phyloP scores from a whole-genome alignment of 306 rosid genomes.

The Ceratonia siliqua region DNA sequence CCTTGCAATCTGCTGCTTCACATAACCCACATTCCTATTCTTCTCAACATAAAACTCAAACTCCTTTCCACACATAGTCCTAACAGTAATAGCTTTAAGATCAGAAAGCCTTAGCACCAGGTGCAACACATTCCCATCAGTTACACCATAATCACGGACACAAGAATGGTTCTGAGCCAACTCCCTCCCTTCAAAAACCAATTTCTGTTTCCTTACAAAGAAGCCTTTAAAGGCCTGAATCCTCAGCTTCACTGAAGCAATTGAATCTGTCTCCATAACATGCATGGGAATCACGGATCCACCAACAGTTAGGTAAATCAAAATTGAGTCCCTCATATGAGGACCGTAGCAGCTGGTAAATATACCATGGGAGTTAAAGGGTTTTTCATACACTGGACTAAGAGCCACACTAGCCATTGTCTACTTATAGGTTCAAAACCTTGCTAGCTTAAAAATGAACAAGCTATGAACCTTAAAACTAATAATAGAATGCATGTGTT shows the following conservation, averaged over 20 bases:
- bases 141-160: conserved; percentile 70
- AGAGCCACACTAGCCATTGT: conserved; percentile 66
- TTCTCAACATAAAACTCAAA: conserved; percentile 65
- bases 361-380: conserved; percentile 28
- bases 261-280: conserved; percentile 63
- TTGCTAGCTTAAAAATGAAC: conserved; percentile 39
- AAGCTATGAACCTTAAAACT: conserved; percentile 42
- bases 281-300: conserved; percentile 70
- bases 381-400: conserved; percentile 43
- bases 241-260: conserved; percentile 78
- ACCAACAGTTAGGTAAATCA: conserved; percentile 62
- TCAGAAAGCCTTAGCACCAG: conserved; percentile 67
- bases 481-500: conserved; percentile 2
- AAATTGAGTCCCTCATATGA: conserved; percentile 43
- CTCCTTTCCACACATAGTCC: conserved; percentile 66
- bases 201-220: conserved; percentile 66
- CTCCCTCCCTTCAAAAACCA: conserved; percentile 77
- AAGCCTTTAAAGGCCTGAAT: conserved; percentile 64
- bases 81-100: conserved; percentile 68
- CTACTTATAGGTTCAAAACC: conserved; percentile 43
- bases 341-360: conserved; percentile 25
- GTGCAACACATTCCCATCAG: conserved; percentile 67
- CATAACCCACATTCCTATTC: conserved; percentile 70
- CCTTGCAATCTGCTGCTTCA: conserved; percentile 65
- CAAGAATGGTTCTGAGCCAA: conserved; percentile 63